phyloP scores from a whole-genome alignment of 768 basidiomycete species.

The Pisolithus sp. region DNA sequence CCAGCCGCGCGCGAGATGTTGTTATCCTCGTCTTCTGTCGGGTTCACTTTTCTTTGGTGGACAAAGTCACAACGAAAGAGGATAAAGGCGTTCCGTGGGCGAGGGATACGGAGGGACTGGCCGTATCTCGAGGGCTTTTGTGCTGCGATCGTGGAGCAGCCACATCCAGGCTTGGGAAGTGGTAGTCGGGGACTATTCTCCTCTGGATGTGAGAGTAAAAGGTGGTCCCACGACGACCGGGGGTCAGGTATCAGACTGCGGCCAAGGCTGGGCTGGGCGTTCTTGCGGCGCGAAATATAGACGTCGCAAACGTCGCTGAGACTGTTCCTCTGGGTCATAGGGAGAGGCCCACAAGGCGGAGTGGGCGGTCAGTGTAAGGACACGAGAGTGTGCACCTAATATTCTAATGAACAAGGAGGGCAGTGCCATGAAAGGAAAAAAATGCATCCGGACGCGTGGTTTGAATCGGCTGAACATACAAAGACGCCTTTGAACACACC shows the following conservation, averaged over 20 bases:
- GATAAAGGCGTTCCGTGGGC: conserved; percentile 76
- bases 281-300: conserved; percentile 19
- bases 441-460: conserved; percentile 5
- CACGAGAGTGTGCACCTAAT: not conserved
- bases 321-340: conserved; percentile 23
- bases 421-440: conserved; percentile 13
- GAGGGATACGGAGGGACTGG: conserved; percentile 48
- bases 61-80: conserved; percentile 73
- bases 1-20: conserved; percentile 66
- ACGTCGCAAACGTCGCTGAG: conserved; percentile 27
- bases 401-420: conserved; percentile 5
- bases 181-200: not conserved
- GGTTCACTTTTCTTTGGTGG: conserved; percentile 50
- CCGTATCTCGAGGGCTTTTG: conserved; percentile 10
- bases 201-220: not conserved
- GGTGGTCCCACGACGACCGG: not conserved
- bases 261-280: not conserved
- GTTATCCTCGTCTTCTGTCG: conserved; percentile 56
- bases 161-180: conserved; percentile 19
- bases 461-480: conserved; percentile 12
- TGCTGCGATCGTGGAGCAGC: conserved; percentile 12
- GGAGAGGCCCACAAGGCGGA: conserved; percentile 11
- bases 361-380: conserved; percentile 2
- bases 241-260: not conserved
- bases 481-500: conserved; percentile 12